Conservation (phyloP, 805 yeast genomes). For the Candida namnaoensis region DNA sequence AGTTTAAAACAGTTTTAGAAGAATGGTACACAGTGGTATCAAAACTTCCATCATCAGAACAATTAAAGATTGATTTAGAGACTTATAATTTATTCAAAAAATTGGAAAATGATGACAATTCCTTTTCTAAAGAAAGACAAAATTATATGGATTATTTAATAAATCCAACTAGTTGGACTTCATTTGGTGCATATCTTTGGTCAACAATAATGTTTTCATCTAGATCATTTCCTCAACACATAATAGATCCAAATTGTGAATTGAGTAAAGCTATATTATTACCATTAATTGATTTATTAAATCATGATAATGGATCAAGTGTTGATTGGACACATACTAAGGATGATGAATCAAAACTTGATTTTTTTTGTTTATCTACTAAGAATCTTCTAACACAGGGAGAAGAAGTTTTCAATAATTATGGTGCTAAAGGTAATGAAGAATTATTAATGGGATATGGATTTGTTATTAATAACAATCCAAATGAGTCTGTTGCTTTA, state of each 20-base stretch:
- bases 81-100: conserved; percentile 7
- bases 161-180: conserved; percentile 40
- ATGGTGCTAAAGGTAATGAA: conserved; percentile 81
- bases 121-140: too few species aligned
- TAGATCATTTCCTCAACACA: conserved; percentile 68
- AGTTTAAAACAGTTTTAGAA: conserved; percentile 36
- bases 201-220: conserved; percentile 63
- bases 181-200: conserved; percentile 69
- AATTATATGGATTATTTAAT: conserved; percentile 7
- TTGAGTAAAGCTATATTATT: conserved; percentile 51
- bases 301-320: conserved; percentile 55
- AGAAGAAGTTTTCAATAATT: conserved; percentile 59
- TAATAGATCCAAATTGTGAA: conserved; percentile 25
- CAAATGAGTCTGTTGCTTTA: conserved; percentile 56
- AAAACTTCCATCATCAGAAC: conserved; percentile 4
- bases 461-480: conserved; percentile 38
- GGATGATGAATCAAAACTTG: conserved; percentile 1
- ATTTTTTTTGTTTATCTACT: neutral
- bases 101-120: conserved; percentile 5
- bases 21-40: conserved; percentile 44
- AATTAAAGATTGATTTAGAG: conserved; percentile 8
- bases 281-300: conserved; percentile 72
- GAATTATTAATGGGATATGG: conserved; percentile 66
- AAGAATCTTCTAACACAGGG: conserved; percentile 7
- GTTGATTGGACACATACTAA: conserved; percentile 53